Evolutionary conservation across 257 asterid genomes (phyloP).

Genomic region (Solanum raphanifolium): DNA sequence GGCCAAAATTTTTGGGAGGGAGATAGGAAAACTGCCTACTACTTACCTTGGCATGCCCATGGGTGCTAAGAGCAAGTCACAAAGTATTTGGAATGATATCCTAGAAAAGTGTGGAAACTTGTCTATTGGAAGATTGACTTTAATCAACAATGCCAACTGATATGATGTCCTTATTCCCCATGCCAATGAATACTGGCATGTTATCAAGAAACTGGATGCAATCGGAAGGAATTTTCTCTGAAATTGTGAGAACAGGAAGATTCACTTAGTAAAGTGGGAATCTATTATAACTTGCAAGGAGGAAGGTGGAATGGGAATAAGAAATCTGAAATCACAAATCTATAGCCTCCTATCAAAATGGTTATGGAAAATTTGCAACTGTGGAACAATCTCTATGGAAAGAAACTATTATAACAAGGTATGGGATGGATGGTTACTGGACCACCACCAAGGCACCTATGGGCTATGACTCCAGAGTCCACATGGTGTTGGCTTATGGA

Average conservation of each 20-base stretch:
- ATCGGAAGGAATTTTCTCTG: not conserved
- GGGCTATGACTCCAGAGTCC: not conserved
- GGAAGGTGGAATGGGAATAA: not conserved
- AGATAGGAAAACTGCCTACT: not conserved
- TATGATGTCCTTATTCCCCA: not conserved
- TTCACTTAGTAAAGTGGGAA: not conserved
- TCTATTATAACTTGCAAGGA: not conserved
- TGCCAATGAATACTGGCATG: not conserved
- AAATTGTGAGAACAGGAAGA: not conserved
- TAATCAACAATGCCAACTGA: not conserved
- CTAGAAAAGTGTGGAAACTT: not conserved
- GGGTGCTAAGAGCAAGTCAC: not conserved
- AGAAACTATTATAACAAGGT: not conserved
- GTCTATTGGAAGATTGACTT: not conserved
- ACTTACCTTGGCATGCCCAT: not conserved
- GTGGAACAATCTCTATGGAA: not conserved
- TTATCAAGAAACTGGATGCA: not conserved
- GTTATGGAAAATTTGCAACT: not conserved
- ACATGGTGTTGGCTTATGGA: not conserved
- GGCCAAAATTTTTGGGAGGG: not conserved
- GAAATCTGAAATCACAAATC: not conserved
- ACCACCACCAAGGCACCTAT: not conserved
- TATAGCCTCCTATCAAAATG: not conserved
- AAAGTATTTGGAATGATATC: not conserved
- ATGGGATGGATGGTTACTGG: not conserved